Evolutionary conservation across 495 filamentous ascomycete species (phyloP).

Genomic region (Eremomyces bilateralis): DNA sequence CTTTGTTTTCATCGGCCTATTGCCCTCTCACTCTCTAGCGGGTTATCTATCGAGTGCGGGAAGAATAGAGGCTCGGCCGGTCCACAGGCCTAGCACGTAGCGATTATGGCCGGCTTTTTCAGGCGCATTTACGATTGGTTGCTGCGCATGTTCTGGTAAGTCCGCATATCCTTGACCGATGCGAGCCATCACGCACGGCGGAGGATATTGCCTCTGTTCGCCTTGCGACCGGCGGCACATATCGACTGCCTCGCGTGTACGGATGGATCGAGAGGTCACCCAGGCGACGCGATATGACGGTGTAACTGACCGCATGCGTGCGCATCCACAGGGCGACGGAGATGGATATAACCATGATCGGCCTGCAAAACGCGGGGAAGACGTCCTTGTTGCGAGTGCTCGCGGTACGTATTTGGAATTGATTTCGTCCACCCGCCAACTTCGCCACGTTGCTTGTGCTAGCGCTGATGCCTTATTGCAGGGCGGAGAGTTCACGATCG

Average conservation of each 20-base stretch:
- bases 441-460: neutral
- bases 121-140: constrained; percentile 95
- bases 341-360: constrained; percentile 99
- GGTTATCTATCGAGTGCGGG: too few species aligned
- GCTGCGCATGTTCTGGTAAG: constrained; percentile 93
- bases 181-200: neutral
- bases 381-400: constrained; percentile 84
- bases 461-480: constrained; percentile 15
- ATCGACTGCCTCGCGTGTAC: too few species aligned
- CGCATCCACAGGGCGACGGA: constrained; percentile 61
- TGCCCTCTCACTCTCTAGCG: too few species aligned
- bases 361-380: constrained; percentile 94
- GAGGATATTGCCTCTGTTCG: neutral
- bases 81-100: too few species aligned
- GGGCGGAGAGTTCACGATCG: constrained; percentile 97
- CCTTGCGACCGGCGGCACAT: neutral
- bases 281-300: too few species aligned
- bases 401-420: constrained; percentile 54
- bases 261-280: too few species aligned
- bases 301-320: too few species aligned
- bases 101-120: constrained; percentile 67
- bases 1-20: too few species aligned
- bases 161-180: constrained; percentile 1
- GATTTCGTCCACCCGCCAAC: constrained; percentile 1
- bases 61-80: too few species aligned